A percentile compares a stretch with the other conserved stretches of the same genome.
phyloP scores from a whole-genome alignment of 2,329 filamentous ascomycete species.

The Herpotrichia juniperi region DNA sequence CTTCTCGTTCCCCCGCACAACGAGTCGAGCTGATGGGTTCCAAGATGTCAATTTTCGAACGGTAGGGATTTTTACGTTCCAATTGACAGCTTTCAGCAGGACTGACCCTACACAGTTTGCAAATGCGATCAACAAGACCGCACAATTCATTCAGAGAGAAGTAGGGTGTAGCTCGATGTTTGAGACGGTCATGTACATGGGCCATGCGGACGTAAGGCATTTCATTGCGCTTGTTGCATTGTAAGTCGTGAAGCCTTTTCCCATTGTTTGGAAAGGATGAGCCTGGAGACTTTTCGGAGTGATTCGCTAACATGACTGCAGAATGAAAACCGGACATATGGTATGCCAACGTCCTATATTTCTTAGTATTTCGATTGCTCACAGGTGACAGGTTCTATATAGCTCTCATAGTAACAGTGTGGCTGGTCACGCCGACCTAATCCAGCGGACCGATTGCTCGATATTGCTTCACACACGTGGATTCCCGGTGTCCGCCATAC shows the following conservation, averaged over 20 bases:
- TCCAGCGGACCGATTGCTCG: conserved; percentile 30
- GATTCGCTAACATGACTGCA: background rate
- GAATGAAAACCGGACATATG: conserved; percentile 52
- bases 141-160: conserved; percentile 36
- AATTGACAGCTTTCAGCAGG: conserved; percentile 11
- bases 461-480: conserved; percentile 33
- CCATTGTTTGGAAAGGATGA: background rate
- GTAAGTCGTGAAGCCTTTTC: conserved; percentile 21
- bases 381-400: conserved; percentile 25
- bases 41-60: conserved; percentile 37
- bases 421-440: conserved; percentile 30
- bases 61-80: conserved; percentile 14
- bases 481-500: conserved; percentile 26
- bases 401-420: conserved; percentile 34
- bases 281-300: background rate
- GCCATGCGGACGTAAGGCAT: conserved; percentile 46
- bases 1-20: conserved; percentile 27
- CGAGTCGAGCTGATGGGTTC: conserved; percentile 31
- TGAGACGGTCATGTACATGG: conserved; percentile 35
- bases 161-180: conserved; percentile 36
- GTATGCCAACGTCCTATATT: conserved; percentile 15
- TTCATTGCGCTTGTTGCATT: conserved; percentile 46
- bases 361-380: background rate
- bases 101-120: conserved; percentile 29
- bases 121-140: conserved; percentile 39